phyloP scores from a whole-genome alignment of 306 rosid genomes.

The Corylus avellana region DNA sequence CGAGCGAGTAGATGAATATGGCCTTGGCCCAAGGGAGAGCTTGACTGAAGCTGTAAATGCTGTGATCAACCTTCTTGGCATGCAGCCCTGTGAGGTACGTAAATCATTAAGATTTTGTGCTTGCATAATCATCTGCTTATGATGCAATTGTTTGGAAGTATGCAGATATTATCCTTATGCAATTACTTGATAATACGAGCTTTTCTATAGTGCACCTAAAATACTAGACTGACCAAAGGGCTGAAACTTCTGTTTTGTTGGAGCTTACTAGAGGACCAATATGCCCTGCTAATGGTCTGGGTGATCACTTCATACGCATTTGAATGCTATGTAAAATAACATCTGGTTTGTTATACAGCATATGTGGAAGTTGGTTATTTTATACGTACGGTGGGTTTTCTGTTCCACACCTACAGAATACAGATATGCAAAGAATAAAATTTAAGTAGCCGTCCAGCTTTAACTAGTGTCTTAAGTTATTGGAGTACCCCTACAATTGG shows the following conservation, averaged over 20 bases:
- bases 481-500: not conserved
- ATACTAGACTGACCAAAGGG: not conserved
- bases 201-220: not conserved
- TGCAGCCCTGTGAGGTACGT: conserved; percentile 98
- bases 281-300: not conserved
- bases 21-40: conserved; percentile 91
- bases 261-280: not conserved
- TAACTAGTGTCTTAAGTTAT: not conserved
- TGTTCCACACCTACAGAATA: not conserved
- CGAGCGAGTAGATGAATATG: conserved; percentile 92
- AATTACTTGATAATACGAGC: not conserved
- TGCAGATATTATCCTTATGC: not conserved
- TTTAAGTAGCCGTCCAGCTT: not conserved
- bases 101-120: conserved; percentile 11
- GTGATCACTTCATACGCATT: not conserved
- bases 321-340: not conserved
- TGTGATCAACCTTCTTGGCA: conserved; percentile 85
- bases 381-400: not conserved
- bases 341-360: conserved; percentile 17
- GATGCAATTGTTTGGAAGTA: not conserved
- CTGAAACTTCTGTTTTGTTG: not conserved
- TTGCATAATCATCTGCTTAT: conserved; percentile 10
- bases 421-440: not conserved
- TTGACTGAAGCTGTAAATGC: conserved; percentile 81
- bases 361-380: not conserved